These are phyloP conservation scores for Antrodiella citrinella DNA, from an alignment of 768 basidiomycete genomes.

Conservation along the genomic window DNA sequence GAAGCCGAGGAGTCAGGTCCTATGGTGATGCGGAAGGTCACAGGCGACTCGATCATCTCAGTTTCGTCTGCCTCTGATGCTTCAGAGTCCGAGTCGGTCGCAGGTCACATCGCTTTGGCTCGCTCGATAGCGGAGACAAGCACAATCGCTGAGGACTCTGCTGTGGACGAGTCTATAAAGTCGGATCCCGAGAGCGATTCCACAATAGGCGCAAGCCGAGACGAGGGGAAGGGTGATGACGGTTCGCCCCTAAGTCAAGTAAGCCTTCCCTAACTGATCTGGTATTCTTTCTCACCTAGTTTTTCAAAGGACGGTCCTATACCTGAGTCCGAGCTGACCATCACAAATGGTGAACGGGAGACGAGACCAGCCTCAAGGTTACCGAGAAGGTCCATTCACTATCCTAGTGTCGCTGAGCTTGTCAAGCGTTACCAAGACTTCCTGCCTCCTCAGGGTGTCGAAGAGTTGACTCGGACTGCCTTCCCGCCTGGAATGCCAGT, in stretches of 20 bases:
- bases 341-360: neutral
- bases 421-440: slow-evolving; percentile 78
- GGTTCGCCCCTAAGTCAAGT: slow-evolving; percentile 12
- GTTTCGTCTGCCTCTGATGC: slow-evolving; percentile 64
- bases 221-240: neutral
- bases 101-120: slow-evolving; percentile 14
- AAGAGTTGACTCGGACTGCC: slow-evolving; percentile 65
- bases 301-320: neutral
- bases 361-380: slow-evolving; percentile 39
- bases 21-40: slow-evolving; percentile 37
- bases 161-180: slow-evolving; percentile 21
- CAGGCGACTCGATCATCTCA: slow-evolving; percentile 44
- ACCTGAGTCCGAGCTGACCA: neutral
- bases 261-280: too few species aligned
- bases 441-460: slow-evolving; percentile 62
- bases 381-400: slow-evolving; percentile 48
- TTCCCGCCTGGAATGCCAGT: slow-evolving; percentile 48
- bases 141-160: neutral
- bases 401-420: slow-evolving; percentile 74
- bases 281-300: neutral
- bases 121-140: neutral
- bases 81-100: slow-evolving; percentile 50
- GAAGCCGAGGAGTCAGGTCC: slow-evolving; percentile 60
- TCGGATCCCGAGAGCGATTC: slow-evolving; percentile 78
- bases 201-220: slow-evolving; percentile 48